A percentile compares a stretch with the other conserved stretches of the same genome.
phyloP scores from a whole-genome alignment of 306 rosid genomes.

The Malus asiatica region DNA sequence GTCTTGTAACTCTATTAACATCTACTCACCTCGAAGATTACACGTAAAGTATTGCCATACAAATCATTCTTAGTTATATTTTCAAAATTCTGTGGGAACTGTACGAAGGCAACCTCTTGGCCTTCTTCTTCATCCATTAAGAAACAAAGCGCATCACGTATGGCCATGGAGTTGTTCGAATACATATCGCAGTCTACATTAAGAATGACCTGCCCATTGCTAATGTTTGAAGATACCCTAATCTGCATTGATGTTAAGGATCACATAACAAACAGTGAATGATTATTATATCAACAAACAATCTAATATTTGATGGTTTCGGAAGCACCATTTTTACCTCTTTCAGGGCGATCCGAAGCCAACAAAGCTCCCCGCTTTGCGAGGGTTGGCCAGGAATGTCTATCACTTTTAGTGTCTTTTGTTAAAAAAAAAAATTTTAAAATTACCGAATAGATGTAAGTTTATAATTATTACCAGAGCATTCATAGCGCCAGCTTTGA shows the following conservation, averaged over 20 bases:
- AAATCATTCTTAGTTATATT: slow-evolving; percentile 58
- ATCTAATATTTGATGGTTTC: no score
- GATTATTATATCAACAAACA: neutral
- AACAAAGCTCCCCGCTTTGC: no score
- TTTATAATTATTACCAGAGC: slow-evolving; percentile 49
- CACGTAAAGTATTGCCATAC: slow-evolving; percentile 24
- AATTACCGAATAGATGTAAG: no score
- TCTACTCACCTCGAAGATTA: slow-evolving; percentile 29
- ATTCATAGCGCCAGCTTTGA: slow-evolving; percentile 92
- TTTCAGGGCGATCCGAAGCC: fast-evolving
- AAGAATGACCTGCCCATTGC: slow-evolving; percentile 64
- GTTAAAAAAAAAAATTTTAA: no score
- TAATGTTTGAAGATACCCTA: slow-evolving; percentile 74
- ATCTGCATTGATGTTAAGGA: slow-evolving; percentile 33
- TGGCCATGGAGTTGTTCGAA: slow-evolving; percentile 57
- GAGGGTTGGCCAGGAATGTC: no score
- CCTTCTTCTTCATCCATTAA: slow-evolving; percentile 73
- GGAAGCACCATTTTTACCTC: neutral
- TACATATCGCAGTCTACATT: slow-evolving; percentile 86
- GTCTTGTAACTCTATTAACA: neutral
- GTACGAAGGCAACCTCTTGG: slow-evolving; percentile 64
- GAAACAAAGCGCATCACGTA: slow-evolving; percentile 74
- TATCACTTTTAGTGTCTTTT: no score
- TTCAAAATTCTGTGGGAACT: slow-evolving; percentile 50
- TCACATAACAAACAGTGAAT: neutral